Percentiles rank a stretch among this genome's conserved stretches.
Evolutionary conservation across 192 early-diverging fungal species (phyloP).

Genomic region (Coemansia sp.): DNA sequence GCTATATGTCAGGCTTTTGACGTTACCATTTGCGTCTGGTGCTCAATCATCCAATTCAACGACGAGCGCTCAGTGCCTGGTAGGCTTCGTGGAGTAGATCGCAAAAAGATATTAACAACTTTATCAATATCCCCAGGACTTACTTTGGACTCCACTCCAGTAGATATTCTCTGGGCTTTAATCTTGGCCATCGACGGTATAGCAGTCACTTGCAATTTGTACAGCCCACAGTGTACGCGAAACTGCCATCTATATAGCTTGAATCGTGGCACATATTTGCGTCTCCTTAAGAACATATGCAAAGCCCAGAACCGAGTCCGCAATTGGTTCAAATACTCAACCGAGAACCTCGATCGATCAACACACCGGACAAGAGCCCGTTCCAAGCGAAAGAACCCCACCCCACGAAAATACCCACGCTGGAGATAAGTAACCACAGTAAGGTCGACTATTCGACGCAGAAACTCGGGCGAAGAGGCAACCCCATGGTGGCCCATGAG

Average conservation of each 20-base stretch:
- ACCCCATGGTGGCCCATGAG: conserved; percentile 25
- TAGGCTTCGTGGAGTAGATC: neutral
- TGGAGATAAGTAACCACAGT: conserved; percentile 15
- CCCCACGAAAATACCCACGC: conserved; percentile 19
- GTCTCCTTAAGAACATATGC: conserved; percentile 40
- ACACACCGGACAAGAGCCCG: conserved; percentile 19
- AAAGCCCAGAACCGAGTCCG: conserved; percentile 35
- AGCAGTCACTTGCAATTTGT: conserved; percentile 9
- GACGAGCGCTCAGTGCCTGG: neutral
- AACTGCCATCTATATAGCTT: conserved; percentile 22
- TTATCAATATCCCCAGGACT: conserved; percentile 2
- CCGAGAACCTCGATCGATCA: conserved; percentile 16
- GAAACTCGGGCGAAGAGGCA: conserved; percentile 3
- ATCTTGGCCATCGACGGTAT: conserved; percentile 21
- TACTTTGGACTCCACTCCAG: neutral
- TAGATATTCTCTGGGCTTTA: conserved; percentile 9
- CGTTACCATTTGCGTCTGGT: conserved; percentile 16
- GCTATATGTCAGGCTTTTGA: neutral
- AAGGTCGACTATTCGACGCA: conserved; percentile 10
- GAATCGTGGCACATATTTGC: conserved; percentile 22
- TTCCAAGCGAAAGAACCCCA: conserved; percentile 39
- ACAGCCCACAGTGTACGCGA: neutral
- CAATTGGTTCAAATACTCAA: conserved; percentile 7
- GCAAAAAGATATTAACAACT: conserved; percentile 20
- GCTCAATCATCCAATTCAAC: conserved; percentile 11